Percentiles rank a stretch among this genome's conserved stretches.
Conservation (phyloP, 495 filamentous ascomycete genomes). For the Penicillium diatomitis region DNA sequence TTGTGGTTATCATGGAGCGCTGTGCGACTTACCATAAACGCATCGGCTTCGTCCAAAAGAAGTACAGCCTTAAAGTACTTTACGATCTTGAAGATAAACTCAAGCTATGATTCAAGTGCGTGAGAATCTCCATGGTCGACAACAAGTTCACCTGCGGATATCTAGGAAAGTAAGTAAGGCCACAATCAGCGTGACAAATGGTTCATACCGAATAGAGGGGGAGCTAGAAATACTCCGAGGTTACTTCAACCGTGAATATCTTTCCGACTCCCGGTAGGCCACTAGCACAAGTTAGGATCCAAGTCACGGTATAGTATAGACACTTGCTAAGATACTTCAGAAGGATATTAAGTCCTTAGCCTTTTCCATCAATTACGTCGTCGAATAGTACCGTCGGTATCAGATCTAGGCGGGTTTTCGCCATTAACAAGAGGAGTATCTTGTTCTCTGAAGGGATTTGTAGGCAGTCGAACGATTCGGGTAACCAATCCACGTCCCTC, state of each 20-base stretch:
- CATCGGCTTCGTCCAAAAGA: background rate
- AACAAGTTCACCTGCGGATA: background rate
- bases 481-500: conserved; percentile 20
- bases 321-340: background rate
- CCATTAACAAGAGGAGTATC: conserved; percentile 17
- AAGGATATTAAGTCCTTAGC: background rate
- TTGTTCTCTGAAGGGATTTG: conserved; percentile 16
- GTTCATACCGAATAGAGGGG: background rate
- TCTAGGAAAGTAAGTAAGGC: background rate
- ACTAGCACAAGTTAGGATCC: conserved; percentile 8
- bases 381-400: background rate
- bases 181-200: background rate
- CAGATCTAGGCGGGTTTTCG: conserved; percentile 1
- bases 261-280: conserved; percentile 25
- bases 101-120: background rate
- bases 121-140: background rate
- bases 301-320: background rate
- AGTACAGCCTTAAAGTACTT: background rate
- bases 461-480: conserved; percentile 13
- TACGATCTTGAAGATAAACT: background rate
- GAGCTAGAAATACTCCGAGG: conserved; percentile 13
- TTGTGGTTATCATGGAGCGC: background rate
- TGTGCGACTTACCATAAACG: background rate
- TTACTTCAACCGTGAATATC: conserved; percentile 25
- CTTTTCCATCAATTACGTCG: background rate